A percentile compares a stretch with the other conserved stretches of the same genome.
Conservation (phyloP, 768 basidiomycete genomes). For the Podaxis sp. region DNA sequence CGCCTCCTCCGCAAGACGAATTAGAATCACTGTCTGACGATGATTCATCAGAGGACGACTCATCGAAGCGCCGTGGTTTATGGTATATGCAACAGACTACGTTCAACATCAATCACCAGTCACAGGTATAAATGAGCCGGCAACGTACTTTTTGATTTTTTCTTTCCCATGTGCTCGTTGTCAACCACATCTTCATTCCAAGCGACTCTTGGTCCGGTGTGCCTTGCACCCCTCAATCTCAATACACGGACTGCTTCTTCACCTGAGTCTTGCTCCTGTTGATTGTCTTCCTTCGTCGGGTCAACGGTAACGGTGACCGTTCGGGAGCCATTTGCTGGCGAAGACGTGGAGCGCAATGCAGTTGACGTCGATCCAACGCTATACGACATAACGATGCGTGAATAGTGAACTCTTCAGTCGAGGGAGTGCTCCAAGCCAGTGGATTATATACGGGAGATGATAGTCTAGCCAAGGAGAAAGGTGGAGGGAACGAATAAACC, state of each 20-base stretch:
- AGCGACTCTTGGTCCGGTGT: conserved; percentile 55
- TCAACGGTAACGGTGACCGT: conserved; percentile 47
- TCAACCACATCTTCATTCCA: conserved; percentile 89
- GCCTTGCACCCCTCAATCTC: conserved; percentile 51
- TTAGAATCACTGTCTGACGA: conserved; percentile 49
- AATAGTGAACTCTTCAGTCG: too few relatives aligned
- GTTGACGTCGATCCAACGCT: conserved; percentile 16
- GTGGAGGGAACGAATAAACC: too few relatives aligned
- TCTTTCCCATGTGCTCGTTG: conserved; percentile 86
- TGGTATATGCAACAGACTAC: conserved; percentile 97
- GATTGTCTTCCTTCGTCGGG: conserved; percentile 25
- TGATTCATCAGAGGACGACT: conserved; percentile 68
- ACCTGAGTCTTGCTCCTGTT: conserved; percentile 15
- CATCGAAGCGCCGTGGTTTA: conserved; percentile 75
- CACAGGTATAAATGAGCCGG: not conserved
- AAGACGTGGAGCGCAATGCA: conserved; percentile 33
- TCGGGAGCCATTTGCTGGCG: conserved; percentile 51
- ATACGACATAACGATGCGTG: not conserved
- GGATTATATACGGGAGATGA: too few relatives aligned
- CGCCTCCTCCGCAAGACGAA: conserved; percentile 24
- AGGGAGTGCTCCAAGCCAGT: too few relatives aligned
- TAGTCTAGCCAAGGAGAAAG: too few relatives aligned
- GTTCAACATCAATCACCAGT: not conserved
- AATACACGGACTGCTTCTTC: conserved; percentile 45
- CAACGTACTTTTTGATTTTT: conserved; percentile 88